These are phyloP conservation scores for Penicillium diatomitis DNA, from an alignment of 495 filamentous ascomycete species.

Conservation along the genomic window DNA sequence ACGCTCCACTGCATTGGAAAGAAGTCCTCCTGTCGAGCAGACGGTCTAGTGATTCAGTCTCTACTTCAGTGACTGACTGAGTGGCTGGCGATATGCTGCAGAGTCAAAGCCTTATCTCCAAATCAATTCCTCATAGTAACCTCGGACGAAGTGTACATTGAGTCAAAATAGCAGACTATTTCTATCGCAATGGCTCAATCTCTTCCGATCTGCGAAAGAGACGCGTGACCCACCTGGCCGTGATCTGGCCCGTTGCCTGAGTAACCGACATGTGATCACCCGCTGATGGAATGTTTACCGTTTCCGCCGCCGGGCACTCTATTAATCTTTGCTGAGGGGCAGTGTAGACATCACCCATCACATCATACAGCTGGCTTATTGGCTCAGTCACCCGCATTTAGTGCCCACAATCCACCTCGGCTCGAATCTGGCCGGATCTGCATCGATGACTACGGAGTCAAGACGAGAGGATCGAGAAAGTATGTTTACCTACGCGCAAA, in stretches of 20 bases:
- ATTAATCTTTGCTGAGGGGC: conserved; percentile 12
- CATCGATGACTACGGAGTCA: neutral
- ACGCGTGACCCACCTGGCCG: too few relatives aligned
- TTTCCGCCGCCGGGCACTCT: conserved; percentile 8
- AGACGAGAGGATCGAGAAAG: neutral
- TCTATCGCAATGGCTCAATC: too few relatives aligned
- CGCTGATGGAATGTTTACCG: conserved; percentile 4
- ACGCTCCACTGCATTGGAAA: neutral
- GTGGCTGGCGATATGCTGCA: too few relatives aligned
- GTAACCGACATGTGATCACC: conserved; percentile 1
- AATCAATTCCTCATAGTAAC: too few relatives aligned
- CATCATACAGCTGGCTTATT: neutral
- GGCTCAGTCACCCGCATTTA: neutral
- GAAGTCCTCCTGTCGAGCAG: too few relatives aligned
- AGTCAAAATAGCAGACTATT: too few relatives aligned
- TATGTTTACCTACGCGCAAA: neutral
- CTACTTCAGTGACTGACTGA: too few relatives aligned
- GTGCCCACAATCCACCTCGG: conserved; percentile 1
- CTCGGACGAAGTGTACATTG: too few relatives aligned
- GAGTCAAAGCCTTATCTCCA: too few relatives aligned
- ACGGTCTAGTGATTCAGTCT: too few relatives aligned
- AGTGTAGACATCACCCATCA: neutral
- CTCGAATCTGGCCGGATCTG: conserved; percentile 4
- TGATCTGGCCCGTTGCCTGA: conserved; percentile 3
- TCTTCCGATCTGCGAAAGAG: too few relatives aligned